These are phyloP conservation scores for Heterobasidion occidentale DNA, from an alignment of 1,284 basidiomycete genomes.

Conservation along the genomic window DNA sequence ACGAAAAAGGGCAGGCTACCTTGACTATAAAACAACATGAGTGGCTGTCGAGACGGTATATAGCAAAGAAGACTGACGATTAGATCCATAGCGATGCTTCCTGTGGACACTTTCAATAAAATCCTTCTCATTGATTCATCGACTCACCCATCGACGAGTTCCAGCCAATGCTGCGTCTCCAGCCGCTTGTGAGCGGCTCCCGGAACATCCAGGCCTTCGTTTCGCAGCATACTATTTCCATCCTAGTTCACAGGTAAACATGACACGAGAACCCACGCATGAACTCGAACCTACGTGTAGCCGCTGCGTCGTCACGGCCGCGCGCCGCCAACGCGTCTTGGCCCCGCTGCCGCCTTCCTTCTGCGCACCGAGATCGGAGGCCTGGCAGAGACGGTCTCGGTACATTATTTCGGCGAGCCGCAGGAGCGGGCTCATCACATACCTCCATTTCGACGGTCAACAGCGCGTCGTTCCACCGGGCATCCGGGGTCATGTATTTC, in stretches of 20 bases:
- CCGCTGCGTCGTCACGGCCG: slow-evolving; percentile 30
- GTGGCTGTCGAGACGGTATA: neutral
- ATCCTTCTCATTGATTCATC: neutral
- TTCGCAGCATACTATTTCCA: slow-evolving; percentile 29
- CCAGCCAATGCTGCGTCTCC: slow-evolving; percentile 58
- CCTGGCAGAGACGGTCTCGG: slow-evolving; percentile 17
- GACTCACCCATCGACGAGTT: slow-evolving; percentile 53
- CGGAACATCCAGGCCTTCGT: slow-evolving; percentile 19
- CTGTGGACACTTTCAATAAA: slow-evolving; percentile 17
- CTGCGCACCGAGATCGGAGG: slow-evolving; percentile 29
- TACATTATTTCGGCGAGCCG: neutral
- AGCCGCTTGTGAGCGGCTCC: slow-evolving; percentile 36
- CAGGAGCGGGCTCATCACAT: neutral
- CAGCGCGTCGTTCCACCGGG: slow-evolving; percentile 5
- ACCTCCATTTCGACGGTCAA: neutral
- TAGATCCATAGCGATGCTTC: slow-evolving; percentile 67
- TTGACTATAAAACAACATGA: slow-evolving; percentile 28
- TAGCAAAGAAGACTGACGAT: slow-evolving; percentile 27
- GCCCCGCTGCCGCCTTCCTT: slow-evolving; percentile 34
- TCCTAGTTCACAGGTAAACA: slow-evolving; percentile 16
- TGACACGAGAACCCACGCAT: neutral
- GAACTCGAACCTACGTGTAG: slow-evolving; percentile 19
- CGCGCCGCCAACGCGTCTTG: slow-evolving; percentile 38
- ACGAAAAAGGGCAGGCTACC: slow-evolving; percentile 10
- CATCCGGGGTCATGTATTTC: slow-evolving; percentile 10